Percentiles rank a stretch among this genome's conserved stretches.
These are phyloP conservation scores for Tolypocladium tundrense DNA, from an alignment of 2,329 filamentous ascomycete genomes.

Conservation along the genomic window DNA sequence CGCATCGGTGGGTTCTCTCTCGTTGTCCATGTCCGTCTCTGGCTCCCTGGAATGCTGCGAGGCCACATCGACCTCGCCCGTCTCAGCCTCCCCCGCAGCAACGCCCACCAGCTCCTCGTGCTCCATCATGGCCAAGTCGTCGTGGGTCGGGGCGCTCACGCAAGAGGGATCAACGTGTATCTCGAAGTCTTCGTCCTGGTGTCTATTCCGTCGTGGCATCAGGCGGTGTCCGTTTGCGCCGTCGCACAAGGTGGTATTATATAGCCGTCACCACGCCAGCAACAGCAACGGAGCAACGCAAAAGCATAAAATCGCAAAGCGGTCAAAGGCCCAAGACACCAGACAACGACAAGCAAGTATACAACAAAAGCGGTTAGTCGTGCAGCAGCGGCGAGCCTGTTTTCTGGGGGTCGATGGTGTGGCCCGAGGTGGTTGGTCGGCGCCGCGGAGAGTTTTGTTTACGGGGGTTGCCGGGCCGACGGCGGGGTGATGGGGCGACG, in stretches of 20 bases:
- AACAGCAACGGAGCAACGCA: background rate
- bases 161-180: conserved; percentile 39
- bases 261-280: background rate
- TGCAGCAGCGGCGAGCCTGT: background rate
- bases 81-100: background rate
- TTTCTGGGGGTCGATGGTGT: background rate
- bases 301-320: background rate
- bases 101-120: conserved; percentile 1
- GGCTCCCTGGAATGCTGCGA: too few species aligned
- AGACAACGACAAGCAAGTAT: background rate
- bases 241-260: too few species aligned
- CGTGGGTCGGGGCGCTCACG: conserved; percentile 18
- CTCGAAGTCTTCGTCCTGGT: conserved; percentile 31
- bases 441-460: conserved; percentile 17
- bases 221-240: background rate
- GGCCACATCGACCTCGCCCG: background rate
- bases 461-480: conserved; percentile 23
- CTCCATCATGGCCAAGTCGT: conserved; percentile 2
- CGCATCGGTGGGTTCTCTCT: background rate
- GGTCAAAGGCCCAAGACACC: background rate
- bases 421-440: background rate
- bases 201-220: conserved; percentile 16
- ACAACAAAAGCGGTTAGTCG: background rate
- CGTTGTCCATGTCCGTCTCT: background rate
- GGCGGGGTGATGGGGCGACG: background rate